Base-by-base conservation (phyloP, 2,329 filamentous ascomycete species). In the Westerdykella aurantiaca region DNA sequence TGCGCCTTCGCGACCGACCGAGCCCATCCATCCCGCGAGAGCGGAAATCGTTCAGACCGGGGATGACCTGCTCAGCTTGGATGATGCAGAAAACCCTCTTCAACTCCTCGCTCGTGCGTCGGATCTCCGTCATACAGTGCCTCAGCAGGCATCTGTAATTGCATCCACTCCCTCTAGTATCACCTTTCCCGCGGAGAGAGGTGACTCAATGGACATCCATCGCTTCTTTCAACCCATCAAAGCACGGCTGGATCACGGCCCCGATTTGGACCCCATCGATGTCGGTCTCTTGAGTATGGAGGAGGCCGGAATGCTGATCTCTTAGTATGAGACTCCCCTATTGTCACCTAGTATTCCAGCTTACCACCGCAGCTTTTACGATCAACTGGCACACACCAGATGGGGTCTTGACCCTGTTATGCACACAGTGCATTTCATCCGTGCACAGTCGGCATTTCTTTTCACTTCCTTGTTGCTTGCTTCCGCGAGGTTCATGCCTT, bases 31-130 rank as follows among this genome's bases (percentile, higher is more conserved):
- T 40, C 42, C 41, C 43, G 56, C 49, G 54, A 60, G 56, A 33
- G 59, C 57, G 41, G 57, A 56, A 35, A 49, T 54, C 1, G 54
- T 56, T n/a, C 53, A 56, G 7, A 53, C 62, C 18, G 60, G 58
- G n/a, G 64, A 71, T 29, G 64, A 66, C 21, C 63, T 66, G 31
- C 72, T 85, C 25, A 75, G 80, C 11, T 70, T 85, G 21, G 83
- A 88, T 52, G 85, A 86, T 60, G 84, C 84, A 3, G 84, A 88
- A 57, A 88, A 88, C 48, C 84, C 84, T 0, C 69, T 88, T 5
- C 84, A 88, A 61, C 69, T 88, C 13, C 78, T 88, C 29, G 85
- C 85, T 2, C 76, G 84, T 25, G 85, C 84, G 1, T 88, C 85
- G 0, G 83, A 86, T 63, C 73, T 85, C 33, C 77, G 79, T 45